phyloP scores from a whole-genome alignment of 2,329 filamentous ascomycete species.

The Alternaria brassicicola region DNA sequence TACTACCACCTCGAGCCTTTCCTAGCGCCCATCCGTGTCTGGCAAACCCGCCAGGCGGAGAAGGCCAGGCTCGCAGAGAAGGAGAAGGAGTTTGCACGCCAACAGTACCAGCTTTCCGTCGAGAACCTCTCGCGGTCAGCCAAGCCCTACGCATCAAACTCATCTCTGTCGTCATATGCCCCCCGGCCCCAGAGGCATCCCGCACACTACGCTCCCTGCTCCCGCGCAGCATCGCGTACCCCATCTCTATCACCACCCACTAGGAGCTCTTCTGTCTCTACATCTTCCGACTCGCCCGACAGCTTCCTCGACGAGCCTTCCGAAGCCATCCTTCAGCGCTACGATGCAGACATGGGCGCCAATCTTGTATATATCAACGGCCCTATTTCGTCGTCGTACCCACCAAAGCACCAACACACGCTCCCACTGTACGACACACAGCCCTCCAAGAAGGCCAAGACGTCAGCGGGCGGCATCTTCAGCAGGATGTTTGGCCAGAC shows the following conservation, averaged over 20 bases:
- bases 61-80: constrained; percentile 57
- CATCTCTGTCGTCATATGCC: constrained; percentile 44
- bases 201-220: constrained; percentile 38
- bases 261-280: constrained; percentile 46
- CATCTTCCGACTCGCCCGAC: constrained; percentile 41
- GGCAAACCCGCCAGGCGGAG: constrained; percentile 60
- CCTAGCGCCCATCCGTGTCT: constrained; percentile 78
- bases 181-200: constrained; percentile 29
- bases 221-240: constrained; percentile 53
- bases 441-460: constrained; percentile 50
- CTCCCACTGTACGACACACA: constrained; percentile 49
- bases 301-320: constrained; percentile 44
- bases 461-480: constrained; percentile 46
- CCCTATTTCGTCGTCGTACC: constrained; percentile 35
- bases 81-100: constrained; percentile 50
- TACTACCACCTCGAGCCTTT: constrained; percentile 87
- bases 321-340: constrained; percentile 47
- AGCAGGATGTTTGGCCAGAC: constrained; percentile 46
- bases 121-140: constrained; percentile 48
- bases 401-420: constrained; percentile 41
- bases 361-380: constrained; percentile 53
- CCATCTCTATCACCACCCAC: constrained; percentile 58
- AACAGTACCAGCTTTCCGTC: constrained; percentile 48
- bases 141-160: constrained; percentile 46
- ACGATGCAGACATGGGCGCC: constrained; percentile 51